Conservation (phyloP, 129 eudicot species). For the Arctium lappa region DNA sequence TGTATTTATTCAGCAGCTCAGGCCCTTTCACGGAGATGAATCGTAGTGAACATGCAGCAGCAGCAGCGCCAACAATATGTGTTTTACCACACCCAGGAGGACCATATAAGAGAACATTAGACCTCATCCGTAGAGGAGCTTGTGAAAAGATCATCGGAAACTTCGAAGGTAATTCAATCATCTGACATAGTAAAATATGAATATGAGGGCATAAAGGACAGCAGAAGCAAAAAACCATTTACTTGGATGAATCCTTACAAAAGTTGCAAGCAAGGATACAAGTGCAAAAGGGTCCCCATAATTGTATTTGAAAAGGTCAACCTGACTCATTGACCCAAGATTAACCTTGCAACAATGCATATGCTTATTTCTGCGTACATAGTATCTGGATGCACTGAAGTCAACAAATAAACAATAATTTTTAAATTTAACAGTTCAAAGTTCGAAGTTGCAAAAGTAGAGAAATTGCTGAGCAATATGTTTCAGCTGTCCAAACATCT, state of each 20-base stretch:
- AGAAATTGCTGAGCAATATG: no score
- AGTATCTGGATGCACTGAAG: not conserved
- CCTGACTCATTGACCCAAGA: not conserved
- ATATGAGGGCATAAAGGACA: not conserved
- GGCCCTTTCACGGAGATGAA: slow-evolving; percentile 97
- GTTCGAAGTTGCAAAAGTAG: no score
- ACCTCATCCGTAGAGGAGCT: slow-evolving; percentile 86
- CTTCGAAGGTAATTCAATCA: slow-evolving; percentile 96
- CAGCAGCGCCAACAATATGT: slow-evolving; percentile 99
- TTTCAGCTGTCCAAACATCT: no score
- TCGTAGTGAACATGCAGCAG: slow-evolving; percentile 91
- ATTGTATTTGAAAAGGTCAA: slow-evolving; percentile 5
- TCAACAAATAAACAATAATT: not conserved
- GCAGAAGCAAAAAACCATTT: not conserved
- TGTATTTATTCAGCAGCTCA: slow-evolving; percentile 89
- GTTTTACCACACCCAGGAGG: slow-evolving; percentile 99
- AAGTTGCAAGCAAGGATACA: not conserved
- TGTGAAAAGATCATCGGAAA: slow-evolving; percentile 77
- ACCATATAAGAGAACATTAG: slow-evolving; percentile 92
- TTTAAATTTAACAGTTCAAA: not conserved
- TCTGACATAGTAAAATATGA: slow-evolving; percentile 36
- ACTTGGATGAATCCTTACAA: not conserved
- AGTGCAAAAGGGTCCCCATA: not conserved
- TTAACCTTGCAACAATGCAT: not conserved
- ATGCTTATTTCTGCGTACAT: not conserved